phyloP scores from a whole-genome alignment of 352 stramenopile species.

The Hyaloperonospora arabidopsidis region DNA sequence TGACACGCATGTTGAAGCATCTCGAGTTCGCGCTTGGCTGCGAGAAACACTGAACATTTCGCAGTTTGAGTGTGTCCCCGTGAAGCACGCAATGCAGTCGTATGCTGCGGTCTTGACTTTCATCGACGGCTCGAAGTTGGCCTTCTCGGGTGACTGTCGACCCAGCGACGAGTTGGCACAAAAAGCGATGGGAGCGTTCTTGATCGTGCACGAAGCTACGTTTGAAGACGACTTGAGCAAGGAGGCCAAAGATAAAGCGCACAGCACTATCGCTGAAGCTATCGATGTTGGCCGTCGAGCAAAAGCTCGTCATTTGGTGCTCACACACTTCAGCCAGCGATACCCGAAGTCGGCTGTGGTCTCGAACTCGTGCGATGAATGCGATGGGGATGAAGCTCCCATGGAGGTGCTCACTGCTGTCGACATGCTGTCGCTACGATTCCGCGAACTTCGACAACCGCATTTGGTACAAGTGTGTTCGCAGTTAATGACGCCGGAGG shows the following conservation, averaged over 20 bases:
- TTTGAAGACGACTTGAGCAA: slow-evolving; percentile 92
- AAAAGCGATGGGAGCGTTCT: slow-evolving; percentile 53
- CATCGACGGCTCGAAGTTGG: slow-evolving; percentile 67
- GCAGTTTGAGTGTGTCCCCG: slow-evolving; percentile 54
- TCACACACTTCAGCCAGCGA: slow-evolving; percentile 95
- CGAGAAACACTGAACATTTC: slow-evolving; percentile 35
- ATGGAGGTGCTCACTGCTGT: slow-evolving; percentile 59
- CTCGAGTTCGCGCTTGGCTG: slow-evolving; percentile 37
- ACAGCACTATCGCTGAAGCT: slow-evolving; percentile 92
- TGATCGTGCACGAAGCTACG: slow-evolving; percentile 97
- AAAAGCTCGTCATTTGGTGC: slow-evolving; percentile 81
- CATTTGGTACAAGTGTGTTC: slow-evolving; percentile 56
- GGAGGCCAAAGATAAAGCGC: slow-evolving; percentile 91
- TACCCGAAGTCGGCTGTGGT: slow-evolving; percentile 73
- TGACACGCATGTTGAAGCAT: slow-evolving; percentile 24
- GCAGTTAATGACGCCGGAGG: slow-evolving; percentile 45
- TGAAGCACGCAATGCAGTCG: slow-evolving; percentile 87
- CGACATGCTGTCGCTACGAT: slow-evolving; percentile 68
- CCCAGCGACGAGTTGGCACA: slow-evolving; percentile 64
- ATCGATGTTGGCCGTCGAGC: slow-evolving; percentile 66
- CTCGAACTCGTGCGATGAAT: slow-evolving; percentile 16
- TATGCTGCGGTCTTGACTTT: slow-evolving; percentile 86
- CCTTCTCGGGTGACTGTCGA: slow-evolving; percentile 93
- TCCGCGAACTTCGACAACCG: slow-evolving; percentile 53
- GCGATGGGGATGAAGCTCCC: slow-evolving; percentile 10